These are phyloP conservation scores for Grosmannia huntii DNA, from an alignment of 2,329 filamentous ascomycete genomes.

Conservation along the genomic window DNA sequence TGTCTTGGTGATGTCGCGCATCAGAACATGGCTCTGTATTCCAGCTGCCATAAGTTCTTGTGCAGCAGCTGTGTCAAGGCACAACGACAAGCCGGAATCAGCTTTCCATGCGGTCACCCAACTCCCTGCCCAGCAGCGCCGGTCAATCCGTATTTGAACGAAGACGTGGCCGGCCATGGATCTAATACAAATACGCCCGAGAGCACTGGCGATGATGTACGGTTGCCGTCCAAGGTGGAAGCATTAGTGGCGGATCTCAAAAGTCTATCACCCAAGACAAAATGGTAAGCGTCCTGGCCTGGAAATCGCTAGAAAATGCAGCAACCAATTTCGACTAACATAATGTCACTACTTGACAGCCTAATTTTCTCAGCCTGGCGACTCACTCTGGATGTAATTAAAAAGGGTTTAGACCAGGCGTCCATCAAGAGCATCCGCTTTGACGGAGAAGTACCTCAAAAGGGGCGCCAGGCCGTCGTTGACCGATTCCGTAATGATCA, in stretches of 20 bases:
- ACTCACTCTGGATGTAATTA: slow-evolving; percentile 31
- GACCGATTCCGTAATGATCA: slow-evolving; percentile 26
- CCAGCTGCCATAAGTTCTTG: slow-evolving; percentile 20
- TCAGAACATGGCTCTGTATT: slow-evolving; percentile 14
- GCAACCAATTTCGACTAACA: neutral
- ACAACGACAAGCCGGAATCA: accelerated
- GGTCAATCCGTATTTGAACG: slow-evolving; percentile 7
- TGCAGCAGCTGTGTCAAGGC: slow-evolving; percentile 19
- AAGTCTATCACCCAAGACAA: slow-evolving; percentile 9
- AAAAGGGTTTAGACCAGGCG: slow-evolving; percentile 23
- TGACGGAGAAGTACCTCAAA: slow-evolving; percentile 32
- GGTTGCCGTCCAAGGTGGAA: slow-evolving; percentile 21
- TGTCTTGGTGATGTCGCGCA: slow-evolving; percentile 10
- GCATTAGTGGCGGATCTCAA: slow-evolving; percentile 21
- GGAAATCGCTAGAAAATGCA: neutral
- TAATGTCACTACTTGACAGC: slow-evolving; percentile 16
- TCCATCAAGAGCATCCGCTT: slow-evolving; percentile 26
- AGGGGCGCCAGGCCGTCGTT: slow-evolving; percentile 26
- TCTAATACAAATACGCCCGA: too few species aligned
- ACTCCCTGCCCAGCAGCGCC: slow-evolving; percentile 13
- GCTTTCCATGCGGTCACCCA: slow-evolving; percentile 15
- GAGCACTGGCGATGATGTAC: neutral
- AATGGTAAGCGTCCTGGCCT: slow-evolving; percentile 3
- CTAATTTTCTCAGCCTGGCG: slow-evolving; percentile 40
- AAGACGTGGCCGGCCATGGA: too few species aligned